Percentiles rank a stretch among this genome's conserved stretches.
Evolutionary conservation across 345 rosid genomes (phyloP).

Genomic region (Salix udensis): DNA sequence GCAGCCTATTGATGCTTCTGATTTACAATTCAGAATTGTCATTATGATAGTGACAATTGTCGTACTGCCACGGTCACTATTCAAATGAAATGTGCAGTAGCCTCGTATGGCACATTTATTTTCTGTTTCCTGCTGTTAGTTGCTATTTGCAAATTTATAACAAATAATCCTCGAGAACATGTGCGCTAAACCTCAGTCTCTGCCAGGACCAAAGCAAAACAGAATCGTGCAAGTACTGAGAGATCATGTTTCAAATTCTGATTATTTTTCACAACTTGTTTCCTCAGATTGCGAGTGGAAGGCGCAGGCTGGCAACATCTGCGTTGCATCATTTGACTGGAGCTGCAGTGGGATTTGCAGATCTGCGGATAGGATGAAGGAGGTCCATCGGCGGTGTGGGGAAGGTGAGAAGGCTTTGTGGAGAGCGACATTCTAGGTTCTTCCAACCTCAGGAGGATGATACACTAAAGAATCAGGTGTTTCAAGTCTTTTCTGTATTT

Average conservation of each 20-base stretch:
- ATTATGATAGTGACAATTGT: not conserved
- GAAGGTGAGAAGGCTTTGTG: conserved; percentile 89
- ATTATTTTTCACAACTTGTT: not conserved
- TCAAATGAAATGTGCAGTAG: too few species aligned
- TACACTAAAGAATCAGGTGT: conserved; percentile 6
- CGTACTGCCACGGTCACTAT: not conserved
- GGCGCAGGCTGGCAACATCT: conserved; percentile 94
- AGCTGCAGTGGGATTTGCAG: conserved; percentile 94
- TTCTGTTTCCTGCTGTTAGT: too few species aligned
- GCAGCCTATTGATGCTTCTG: conserved; percentile 2
- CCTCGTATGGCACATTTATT: too few species aligned
- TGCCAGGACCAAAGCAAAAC: too few species aligned
- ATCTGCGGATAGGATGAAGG: conserved; percentile 80
- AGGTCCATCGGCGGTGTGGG: conserved; percentile 87
- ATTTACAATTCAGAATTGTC: not conserved
- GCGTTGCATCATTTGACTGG: conserved; percentile 97
- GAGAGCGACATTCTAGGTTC: conserved; percentile 64
- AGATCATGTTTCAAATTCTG: not conserved
- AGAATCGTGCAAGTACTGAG: too few species aligned
- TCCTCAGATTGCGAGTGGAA: conserved; percentile 91
- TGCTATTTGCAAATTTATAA: too few species aligned
- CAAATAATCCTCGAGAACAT: too few species aligned
- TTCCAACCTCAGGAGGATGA: conserved; percentile 44
- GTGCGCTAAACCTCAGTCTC: too few species aligned
- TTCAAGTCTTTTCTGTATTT: conserved; percentile 17